Conservation (phyloP, 2,329 filamentous ascomycete genomes). For the Colletotrichum echinochloae region DNA sequence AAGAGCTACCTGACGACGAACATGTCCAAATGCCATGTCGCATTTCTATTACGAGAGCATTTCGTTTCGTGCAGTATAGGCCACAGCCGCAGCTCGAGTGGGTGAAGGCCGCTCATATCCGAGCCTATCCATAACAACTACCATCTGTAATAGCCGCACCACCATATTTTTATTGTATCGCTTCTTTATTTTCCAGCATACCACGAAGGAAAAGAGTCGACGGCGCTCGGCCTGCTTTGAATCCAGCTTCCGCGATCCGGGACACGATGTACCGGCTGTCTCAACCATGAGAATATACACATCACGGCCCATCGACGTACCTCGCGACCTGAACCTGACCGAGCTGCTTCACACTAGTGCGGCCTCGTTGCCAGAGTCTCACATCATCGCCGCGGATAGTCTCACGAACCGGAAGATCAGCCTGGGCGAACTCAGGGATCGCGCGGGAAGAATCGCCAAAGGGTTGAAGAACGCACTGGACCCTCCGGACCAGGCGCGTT, state of each 20-base stretch:
- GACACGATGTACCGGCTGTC: constrained; percentile 11
- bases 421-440: constrained; percentile 55
- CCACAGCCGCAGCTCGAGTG: background rate
- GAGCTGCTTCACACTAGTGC: constrained; percentile 56
- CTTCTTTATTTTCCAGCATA: background rate
- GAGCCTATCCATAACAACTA: background rate
- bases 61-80: background rate
- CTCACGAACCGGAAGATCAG: constrained; percentile 59
- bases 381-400: constrained; percentile 57
- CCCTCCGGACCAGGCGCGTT: constrained; percentile 52
- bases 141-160: background rate
- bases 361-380: constrained; percentile 53
- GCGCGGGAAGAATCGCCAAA: constrained; percentile 55
- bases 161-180: background rate
- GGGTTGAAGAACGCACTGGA: constrained; percentile 50
- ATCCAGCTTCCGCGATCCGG: background rate
- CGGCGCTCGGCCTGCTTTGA: background rate
- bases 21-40: background rate
- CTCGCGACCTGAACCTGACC: constrained; percentile 56
- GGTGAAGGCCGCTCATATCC: too few species aligned
- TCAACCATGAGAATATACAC: constrained; percentile 50
- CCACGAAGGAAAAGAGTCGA: background rate
- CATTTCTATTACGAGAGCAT: background rate
- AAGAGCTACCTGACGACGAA: background rate
- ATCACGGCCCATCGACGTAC: constrained; percentile 49